Conservation (phyloP, 495 filamentous ascomycete genomes). For the Poronia punctata region DNA sequence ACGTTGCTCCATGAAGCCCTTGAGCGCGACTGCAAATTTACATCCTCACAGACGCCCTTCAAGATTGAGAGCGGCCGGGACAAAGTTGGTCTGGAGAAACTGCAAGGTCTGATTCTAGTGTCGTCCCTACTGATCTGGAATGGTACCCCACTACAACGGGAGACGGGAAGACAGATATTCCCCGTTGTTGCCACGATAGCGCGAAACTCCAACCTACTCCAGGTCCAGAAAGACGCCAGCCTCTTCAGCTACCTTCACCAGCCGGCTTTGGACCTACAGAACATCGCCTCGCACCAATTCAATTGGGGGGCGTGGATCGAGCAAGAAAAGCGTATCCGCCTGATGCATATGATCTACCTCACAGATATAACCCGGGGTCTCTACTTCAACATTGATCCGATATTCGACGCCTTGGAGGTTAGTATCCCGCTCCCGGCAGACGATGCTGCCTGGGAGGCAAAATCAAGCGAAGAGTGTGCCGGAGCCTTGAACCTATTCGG, state of each 20-base stretch:
- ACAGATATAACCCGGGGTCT: constrained; percentile 52
- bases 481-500: constrained; percentile 52
- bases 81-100: constrained; percentile 47
- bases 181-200: constrained; percentile 44
- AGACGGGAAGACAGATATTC: constrained; percentile 47
- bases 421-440: constrained; percentile 56
- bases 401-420: constrained; percentile 51
- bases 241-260: constrained; percentile 41
- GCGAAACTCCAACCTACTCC: constrained; percentile 43
- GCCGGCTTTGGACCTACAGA: constrained; percentile 29
- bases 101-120: constrained; percentile 52
- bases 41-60: constrained; percentile 23
- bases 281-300: constrained; percentile 34
- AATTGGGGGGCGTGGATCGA: constrained; percentile 59
- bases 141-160: constrained; percentile 51
- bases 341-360: constrained; percentile 55
- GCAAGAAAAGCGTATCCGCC: constrained; percentile 57
- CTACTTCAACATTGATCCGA: constrained; percentile 55
- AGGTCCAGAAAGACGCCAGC: constrained; percentile 29
- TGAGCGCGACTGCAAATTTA: constrained; percentile 42
- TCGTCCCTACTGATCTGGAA: constrained; percentile 57
- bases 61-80: constrained; percentile 28
- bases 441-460: constrained; percentile 61
- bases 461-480: constrained; percentile 47
- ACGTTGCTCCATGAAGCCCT: constrained; percentile 45